Evolutionary conservation across 805 yeast genomes (phyloP), one percentile per base, ranked within the genome.

Genomic region (Hermanozyma aechmeae): DNA sequence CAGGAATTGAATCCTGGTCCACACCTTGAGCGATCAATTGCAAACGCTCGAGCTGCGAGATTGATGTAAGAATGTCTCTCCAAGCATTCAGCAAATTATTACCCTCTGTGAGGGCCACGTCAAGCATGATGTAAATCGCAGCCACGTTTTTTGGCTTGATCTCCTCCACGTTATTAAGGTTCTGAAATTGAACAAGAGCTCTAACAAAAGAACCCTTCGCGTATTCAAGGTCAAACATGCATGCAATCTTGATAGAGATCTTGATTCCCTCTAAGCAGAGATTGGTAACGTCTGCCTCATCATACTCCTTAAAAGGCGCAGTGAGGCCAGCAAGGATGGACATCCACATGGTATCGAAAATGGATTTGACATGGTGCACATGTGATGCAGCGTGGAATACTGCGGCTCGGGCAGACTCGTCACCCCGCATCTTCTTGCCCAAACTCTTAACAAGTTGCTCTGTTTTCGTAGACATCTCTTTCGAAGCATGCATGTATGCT

Each of bases 341-440:
- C 96, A 93, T 87, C 99, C 99, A 92, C 25, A 82, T 61, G 12
- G 84, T 84, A 45, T 89, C 96, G 57, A 92, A 89, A 48, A 93
- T 83, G 1, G 96, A 87, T 49, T 73, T 79, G 11, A 89, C 95
- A 50, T 89, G 96, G 42, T 85, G 93, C 11, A 82, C 73, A 46
- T 82, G 89, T 2, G 86, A 73, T 0, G 96, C 96, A 13, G 78
- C 73, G 52, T 84, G 83, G 48, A 77, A 87, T 1, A 73, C 66
- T 13, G 55, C 57, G 17, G 61, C 59, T 23, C 34, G 42, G 5
- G 46, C 34, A 14, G 63, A 56, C 25, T 63, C 68, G 29, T 55
- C 61, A 11, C 52, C 42, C 33, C 65, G 68, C 24, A 62, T 45
- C 38, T 61, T 49, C 30, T 54, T 69, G 26, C 80, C 77, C 37